Percentiles rank a stretch among this genome's conserved stretches.
phyloP scores from a whole-genome alignment of 176 grass and related monocot species.

The Bothriochloa decipiens region DNA sequence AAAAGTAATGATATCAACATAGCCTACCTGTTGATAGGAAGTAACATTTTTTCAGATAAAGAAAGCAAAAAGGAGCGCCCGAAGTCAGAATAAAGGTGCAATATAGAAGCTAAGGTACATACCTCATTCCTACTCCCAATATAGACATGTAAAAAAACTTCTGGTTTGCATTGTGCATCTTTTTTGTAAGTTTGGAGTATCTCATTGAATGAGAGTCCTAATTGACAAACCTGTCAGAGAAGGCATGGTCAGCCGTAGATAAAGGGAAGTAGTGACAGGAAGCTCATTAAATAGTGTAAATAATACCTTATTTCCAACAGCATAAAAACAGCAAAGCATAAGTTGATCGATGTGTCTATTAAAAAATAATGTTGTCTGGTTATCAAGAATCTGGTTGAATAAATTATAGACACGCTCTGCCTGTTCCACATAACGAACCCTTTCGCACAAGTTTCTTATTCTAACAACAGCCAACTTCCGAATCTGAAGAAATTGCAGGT shows the following conservation, averaged over 20 bases:
- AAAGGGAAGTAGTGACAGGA: slow-evolving; percentile 17
- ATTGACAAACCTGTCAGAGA: slow-evolving; percentile 63
- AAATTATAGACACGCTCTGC: slow-evolving; percentile 74
- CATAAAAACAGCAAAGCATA: slow-evolving; percentile 91
- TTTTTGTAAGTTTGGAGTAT: too few relatives aligned
- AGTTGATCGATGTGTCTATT: slow-evolving; percentile 91
- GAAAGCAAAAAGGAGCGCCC: too few relatives aligned
- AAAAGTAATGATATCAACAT: too few relatives aligned
- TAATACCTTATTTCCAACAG: slow-evolving; percentile 84
- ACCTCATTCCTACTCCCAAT: too few relatives aligned
- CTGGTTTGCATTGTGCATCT: too few relatives aligned
- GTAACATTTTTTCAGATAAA: too few relatives aligned
- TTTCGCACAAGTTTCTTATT: slow-evolving; percentile 93
- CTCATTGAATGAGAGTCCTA: slow-evolving; percentile 70
- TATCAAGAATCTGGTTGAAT: slow-evolving; percentile 77
- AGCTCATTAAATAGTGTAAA: slow-evolving; percentile 36
- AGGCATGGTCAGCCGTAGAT: slow-evolving; percentile 41
- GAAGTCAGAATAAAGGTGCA: too few relatives aligned
- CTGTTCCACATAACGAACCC: slow-evolving; percentile 61
- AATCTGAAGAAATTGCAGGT: slow-evolving; percentile 58
- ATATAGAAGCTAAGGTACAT: too few relatives aligned
- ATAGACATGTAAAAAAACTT: too few relatives aligned
- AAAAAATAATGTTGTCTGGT: slow-evolving; percentile 81
- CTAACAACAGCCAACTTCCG: slow-evolving; percentile 91
- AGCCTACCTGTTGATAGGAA: too few relatives aligned